phyloP scores from a whole-genome alignment of 371 early-diverging fungal species.

The Haplosporangium sp. region DNA sequence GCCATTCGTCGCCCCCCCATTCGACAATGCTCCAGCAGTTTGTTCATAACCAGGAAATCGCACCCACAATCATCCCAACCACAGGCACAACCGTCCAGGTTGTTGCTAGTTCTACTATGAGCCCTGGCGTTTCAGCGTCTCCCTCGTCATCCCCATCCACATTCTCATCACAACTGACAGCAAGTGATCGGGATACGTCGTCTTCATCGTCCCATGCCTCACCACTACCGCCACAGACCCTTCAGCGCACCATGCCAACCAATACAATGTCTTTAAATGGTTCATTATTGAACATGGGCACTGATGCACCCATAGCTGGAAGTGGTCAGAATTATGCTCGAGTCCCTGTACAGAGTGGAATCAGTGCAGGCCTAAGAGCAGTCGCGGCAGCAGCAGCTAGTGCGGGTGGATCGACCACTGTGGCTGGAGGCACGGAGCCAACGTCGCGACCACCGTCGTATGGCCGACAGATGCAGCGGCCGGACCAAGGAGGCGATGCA shows the following conservation, averaged over 20 bases:
- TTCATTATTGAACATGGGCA: too few species aligned
- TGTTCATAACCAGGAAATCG: constrained; percentile 40
- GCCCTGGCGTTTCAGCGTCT: too few species aligned
- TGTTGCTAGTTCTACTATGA: not conserved
- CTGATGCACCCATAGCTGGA: too few species aligned
- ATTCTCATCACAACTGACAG: constrained; percentile 4
- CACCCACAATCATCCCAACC: constrained; percentile 27
- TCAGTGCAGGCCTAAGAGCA: constrained; percentile 46
- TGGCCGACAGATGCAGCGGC: constrained; percentile 12
- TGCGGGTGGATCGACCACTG: not conserved
- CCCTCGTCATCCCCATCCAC: constrained; percentile 10
- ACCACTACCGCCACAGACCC: not conserved
- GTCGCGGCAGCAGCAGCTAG: constrained; percentile 27
- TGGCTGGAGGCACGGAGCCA: not conserved
- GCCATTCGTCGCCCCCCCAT: constrained; percentile 8
- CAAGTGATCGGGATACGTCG: constrained; percentile 2
- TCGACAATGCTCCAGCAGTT: constrained; percentile 30
- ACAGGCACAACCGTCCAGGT: constrained; percentile 30
- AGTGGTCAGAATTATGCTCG: too few species aligned
- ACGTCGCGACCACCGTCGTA: constrained; percentile 33
- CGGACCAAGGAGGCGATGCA: not conserved
- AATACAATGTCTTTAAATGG: too few species aligned
- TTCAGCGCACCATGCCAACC: not conserved
- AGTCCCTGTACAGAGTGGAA: constrained; percentile 31
- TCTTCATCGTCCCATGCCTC: constrained; percentile 19